Percentiles rank a stretch among this genome's conserved stretches.
Evolutionary conservation across 192 early-diverging fungal species (phyloP).

Genomic region (Podila epicladia): DNA sequence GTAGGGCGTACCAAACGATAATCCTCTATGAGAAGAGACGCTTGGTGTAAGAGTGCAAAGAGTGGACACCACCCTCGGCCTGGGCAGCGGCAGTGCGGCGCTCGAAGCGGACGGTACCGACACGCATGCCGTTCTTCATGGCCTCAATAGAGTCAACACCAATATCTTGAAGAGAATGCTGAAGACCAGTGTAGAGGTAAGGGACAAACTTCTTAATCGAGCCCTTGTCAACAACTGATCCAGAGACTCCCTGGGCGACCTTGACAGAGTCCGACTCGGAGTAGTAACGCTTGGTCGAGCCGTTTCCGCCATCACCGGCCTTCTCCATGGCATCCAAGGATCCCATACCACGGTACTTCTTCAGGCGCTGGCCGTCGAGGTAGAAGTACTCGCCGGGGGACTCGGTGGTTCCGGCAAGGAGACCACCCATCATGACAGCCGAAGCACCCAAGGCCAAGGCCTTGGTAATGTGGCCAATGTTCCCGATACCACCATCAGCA

Average conservation of each 20-base stretch:
- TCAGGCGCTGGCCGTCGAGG: conserved; percentile 95
- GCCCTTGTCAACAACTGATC: conserved; percentile 98
- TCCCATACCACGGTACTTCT: conserved; percentile 99
- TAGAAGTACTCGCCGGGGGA: conserved; percentile 99
- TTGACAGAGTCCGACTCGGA: conserved; percentile 97
- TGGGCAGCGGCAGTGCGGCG: conserved; percentile 94
- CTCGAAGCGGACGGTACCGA: conserved; percentile 90
- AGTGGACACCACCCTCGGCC: conserved; percentile 96
- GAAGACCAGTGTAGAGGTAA: conserved; percentile 93
- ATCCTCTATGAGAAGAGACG: conserved; percentile 48
- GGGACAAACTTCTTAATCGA: conserved; percentile 92
- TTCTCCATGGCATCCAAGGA: conserved; percentile 97
- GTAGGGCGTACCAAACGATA: background rate
- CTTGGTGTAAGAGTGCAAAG: conserved; percentile 52
- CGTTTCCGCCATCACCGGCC: conserved; percentile 75
- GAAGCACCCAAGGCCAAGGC: conserved; percentile 94
- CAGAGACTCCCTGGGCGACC: conserved; percentile 98
- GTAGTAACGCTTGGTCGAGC: conserved; percentile 92
- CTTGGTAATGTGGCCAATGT: conserved; percentile 98
- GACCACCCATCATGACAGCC: conserved; percentile 99
- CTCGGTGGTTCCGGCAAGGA: conserved; percentile 95
- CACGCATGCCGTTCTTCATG: conserved; percentile 74
- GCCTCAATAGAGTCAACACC: conserved; percentile 75
- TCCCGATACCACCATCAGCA: conserved; percentile 97
- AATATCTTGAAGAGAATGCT: conserved; percentile 98